Percentiles rank a stretch among this genome's conserved stretches.
phyloP scores from a whole-genome alignment of 1,284 basidiomycete species.

The Lignosus rhinocerotis region DNA sequence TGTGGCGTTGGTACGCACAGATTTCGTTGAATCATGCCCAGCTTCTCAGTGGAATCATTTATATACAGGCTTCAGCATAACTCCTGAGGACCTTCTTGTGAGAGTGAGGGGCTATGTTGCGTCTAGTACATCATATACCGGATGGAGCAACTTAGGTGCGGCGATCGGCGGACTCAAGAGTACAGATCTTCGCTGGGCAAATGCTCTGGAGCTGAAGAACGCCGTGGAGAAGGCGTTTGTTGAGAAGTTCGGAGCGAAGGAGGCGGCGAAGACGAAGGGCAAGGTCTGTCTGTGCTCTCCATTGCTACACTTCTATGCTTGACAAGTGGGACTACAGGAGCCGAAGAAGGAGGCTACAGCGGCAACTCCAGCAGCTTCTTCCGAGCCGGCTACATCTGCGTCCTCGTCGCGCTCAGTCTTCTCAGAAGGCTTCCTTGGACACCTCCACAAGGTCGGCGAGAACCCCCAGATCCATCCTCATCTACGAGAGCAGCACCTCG shows the following conservation, averaged over 20 bases:
- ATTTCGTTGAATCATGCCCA: background rate
- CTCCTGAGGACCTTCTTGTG: slow-evolving; percentile 65
- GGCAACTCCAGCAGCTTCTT: slow-evolving; percentile 35
- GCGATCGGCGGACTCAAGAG: slow-evolving; percentile 74
- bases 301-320: background rate
- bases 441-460: slow-evolving; percentile 91
- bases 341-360: slow-evolving; percentile 48
- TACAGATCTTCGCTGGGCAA: slow-evolving; percentile 85
- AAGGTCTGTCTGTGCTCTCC: slow-evolving; percentile 51
- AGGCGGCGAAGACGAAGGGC: slow-evolving; percentile 63
- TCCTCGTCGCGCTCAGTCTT: slow-evolving; percentile 74
- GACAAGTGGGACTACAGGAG: slow-evolving; percentile 40
- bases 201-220: slow-evolving; percentile 86
- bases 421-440: slow-evolving; percentile 92
- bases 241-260: slow-evolving; percentile 80
- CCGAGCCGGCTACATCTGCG: slow-evolving; percentile 37
- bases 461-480: slow-evolving; percentile 87
- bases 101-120: slow-evolving; percentile 66
- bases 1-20: slow-evolving; percentile 84
- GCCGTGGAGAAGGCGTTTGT: slow-evolving; percentile 80
- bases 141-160: slow-evolving; percentile 78
- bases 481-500: slow-evolving; percentile 83
- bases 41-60: background rate
- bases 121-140: slow-evolving; percentile 48
- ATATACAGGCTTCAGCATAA: slow-evolving; percentile 75